Conservation (phyloP, 805 yeast genomes). For the Candida schatavii region DNA sequence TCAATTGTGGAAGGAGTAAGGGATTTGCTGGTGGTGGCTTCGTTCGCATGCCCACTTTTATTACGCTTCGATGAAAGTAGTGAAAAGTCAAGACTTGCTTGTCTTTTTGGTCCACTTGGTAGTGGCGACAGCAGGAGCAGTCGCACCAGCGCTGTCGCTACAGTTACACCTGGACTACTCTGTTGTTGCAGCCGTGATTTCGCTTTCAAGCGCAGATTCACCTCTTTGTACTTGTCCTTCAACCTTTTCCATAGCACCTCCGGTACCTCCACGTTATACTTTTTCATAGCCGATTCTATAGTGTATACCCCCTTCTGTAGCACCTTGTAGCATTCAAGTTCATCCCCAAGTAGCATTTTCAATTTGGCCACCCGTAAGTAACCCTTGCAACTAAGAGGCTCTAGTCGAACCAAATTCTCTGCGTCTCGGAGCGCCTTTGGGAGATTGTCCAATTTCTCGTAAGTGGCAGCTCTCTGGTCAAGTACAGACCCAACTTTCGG, state of each 20-base stretch:
- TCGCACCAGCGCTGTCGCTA: not conserved
- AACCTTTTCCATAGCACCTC: constrained; percentile 27
- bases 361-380: constrained; percentile 45
- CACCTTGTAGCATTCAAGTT: constrained; percentile 33
- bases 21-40: not conserved
- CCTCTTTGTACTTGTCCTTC: constrained; percentile 18
- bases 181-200: too few relatives aligned
- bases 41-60: not conserved
- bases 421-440: constrained; percentile 39
- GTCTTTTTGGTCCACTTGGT: not conserved
- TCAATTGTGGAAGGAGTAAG: constrained; percentile 14
- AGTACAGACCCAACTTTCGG: constrained; percentile 34
- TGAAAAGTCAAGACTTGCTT: not conserved
- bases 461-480: constrained; percentile 51
- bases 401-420: constrained; percentile 26
- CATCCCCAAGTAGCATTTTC: constrained; percentile 17
- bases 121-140: not conserved
- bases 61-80: not conserved
- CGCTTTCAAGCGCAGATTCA: constrained; percentile 25
- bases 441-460: constrained; percentile 35
- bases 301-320: constrained; percentile 36
- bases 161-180: not conserved
- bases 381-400: constrained; percentile 49
- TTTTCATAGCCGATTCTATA: constrained; percentile 30
- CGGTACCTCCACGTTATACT: constrained; percentile 27